Base-by-base conservation (phyloP, 495 filamentous ascomycete genomes). In the Aspergillus cavernicola region DNA sequence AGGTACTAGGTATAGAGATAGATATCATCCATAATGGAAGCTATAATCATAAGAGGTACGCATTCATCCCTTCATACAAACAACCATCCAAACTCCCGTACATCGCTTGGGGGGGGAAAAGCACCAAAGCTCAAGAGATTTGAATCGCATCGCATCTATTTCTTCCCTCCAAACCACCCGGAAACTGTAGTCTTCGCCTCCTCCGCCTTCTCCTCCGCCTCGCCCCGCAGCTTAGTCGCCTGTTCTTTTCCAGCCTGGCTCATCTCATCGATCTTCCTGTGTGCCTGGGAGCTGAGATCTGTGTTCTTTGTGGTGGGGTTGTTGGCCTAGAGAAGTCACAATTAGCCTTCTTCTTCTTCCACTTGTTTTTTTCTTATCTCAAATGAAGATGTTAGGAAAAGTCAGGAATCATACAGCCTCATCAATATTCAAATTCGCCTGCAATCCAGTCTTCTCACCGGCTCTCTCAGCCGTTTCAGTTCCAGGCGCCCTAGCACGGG, bases 151-250 rank as follows among this genome's bases (percentile, higher is more conserved):
- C n/a, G n/a, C n/a, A n/a, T 24, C 19, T 82, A 87, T 66, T 84
- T 80, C 66, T 81, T 82, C 31, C 74, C 62, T 29, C 88, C 84
- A 56, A 95, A 92, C 90, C 90, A 96, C 47, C 85, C 81, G 23
- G 84, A 85, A 52, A 93, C 68, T 16, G 81, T 81, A 46, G 83
- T 80, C 82, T 95, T 95, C 9, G 89, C 85, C 67, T 92, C 87
- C 24, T 35, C 48, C 11, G 65, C 55, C n/a, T 77, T 64, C 11
- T 53, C 50, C 24, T 83, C 77, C 15, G 80, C 66, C 9, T 67
- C 62, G 3, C 67, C 58, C 42, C 68, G 62, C 49, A 68, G 22
- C 51, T 70, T 66, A 12, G 46, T 49, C 15, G 65, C 55, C 16
- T 78, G 66, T 3, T 79, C 72, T 28, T 68, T 56, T 33, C 73